Evolutionary conservation across 163 green algal genomes (phyloP).

Genomic region (Scenedesmus sp.): DNA sequence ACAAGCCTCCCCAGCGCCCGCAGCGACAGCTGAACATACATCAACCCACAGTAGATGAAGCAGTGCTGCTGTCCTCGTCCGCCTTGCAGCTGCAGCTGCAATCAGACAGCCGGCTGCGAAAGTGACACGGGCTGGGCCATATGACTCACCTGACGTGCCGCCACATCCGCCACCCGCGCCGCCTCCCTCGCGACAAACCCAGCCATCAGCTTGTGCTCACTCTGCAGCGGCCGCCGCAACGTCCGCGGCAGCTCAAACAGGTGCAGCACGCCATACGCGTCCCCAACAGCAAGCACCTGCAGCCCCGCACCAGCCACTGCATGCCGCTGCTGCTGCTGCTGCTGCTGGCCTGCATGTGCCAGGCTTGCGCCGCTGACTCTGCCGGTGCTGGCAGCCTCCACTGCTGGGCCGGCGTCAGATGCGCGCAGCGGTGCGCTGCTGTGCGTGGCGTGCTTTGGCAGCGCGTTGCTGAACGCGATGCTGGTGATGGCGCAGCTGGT

Average conservation of each 20-base stretch:
- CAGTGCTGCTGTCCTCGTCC: no score
- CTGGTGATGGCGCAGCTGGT: conserved; percentile 62
- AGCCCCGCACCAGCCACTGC: neutral
- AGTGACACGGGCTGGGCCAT: no score
- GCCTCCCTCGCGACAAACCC: conserved; percentile 77
- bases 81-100: no score
- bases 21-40: no score
- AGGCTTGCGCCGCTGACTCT: neutral
- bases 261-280: conserved; percentile 72
- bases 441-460: conserved; percentile 31
- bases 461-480: conserved; percentile 73
- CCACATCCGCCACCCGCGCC: conserved; percentile 68
- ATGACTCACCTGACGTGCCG: conserved; percentile 55
- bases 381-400: neutral
- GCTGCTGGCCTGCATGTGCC: conserved; percentile 52
- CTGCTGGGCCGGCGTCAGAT: neutral
- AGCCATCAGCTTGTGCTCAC: conserved; percentile 79
- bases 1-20: no score
- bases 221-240: conserved; percentile 77
- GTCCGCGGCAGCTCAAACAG: conserved; percentile 89
- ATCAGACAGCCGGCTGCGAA: no score
- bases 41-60: no score
- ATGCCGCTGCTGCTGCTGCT: conserved; percentile 24
- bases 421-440: conserved; percentile 44
- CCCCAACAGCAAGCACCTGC: conserved; percentile 42